Percentiles rank a stretch among this genome's conserved stretches.
These are phyloP conservation scores for Zelonia costaricensis DNA, from an alignment of 208 protist species.

Conservation along the genomic window DNA sequence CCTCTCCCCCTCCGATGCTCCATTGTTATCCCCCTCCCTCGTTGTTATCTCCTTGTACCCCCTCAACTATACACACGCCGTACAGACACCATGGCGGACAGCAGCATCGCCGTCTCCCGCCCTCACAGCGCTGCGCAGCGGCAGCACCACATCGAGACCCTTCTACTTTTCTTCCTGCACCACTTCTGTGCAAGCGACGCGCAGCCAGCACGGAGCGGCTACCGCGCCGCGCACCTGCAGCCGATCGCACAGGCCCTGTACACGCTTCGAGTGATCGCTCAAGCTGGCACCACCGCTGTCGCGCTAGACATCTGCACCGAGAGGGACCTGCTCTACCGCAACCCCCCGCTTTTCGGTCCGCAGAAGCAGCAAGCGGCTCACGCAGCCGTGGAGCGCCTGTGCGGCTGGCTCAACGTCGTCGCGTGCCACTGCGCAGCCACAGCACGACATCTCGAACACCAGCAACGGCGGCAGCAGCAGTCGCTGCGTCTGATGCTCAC, in stretches of 20 bases:
- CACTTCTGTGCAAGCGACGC: not conserved
- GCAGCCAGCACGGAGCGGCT: not conserved
- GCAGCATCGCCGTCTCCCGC: no score
- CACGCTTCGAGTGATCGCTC: slow-evolving; percentile 6
- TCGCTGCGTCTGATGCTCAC: no score
- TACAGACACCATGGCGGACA: no score
- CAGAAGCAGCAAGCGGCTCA: slow-evolving; percentile 35
- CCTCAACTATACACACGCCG: no score
- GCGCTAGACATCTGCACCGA: slow-evolving; percentile 46
- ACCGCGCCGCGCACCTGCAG: slow-evolving; percentile 18
- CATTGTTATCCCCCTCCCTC: no score
- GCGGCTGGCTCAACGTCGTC: slow-evolving; percentile 28
- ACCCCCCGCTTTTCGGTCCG: slow-evolving; percentile 51
- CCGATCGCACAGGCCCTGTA: slow-evolving; percentile 24
- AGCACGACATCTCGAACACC: no score
- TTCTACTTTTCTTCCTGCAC: slow-evolving; percentile 20
- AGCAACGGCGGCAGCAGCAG: not conserved
- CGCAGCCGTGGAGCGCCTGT: slow-evolving; percentile 28
- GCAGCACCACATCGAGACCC: slow-evolving; percentile 11
- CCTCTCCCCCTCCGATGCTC: no score
- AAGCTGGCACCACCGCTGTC: not conserved
- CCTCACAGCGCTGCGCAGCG: no score
- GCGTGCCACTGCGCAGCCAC: not conserved
- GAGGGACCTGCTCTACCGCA: slow-evolving; percentile 79
- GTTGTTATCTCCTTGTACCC: no score